Evolutionary conservation across 805 yeast species (phyloP), one percentile per base, ranked within the genome.

Genomic region (Sungouiozyma intestinalis): DNA sequence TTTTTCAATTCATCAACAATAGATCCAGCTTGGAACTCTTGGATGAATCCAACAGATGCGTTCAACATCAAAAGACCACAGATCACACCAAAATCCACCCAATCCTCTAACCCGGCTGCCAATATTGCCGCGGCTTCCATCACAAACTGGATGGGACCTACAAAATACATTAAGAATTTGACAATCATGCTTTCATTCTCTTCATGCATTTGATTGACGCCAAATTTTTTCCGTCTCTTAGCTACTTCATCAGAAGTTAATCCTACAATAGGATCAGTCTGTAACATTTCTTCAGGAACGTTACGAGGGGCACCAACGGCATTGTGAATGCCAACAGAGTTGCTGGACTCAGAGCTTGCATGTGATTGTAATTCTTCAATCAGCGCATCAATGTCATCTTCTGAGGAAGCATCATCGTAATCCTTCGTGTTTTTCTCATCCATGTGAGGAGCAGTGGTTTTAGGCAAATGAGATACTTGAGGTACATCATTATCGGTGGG

Each of bases 51-150:
- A 66, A 87, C 96, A 58, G 72, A 71, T 51, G 96, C 96, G 71
- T 87, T 87, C 66, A 87, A 78, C 67, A 80, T 57, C 58, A 87
- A 74, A 57, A 87, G 72, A 69, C 82, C 96, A 69, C 85, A 79
- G 64, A 87, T 87, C 65, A 87, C 97, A 79, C 97, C 96, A 74
- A 87, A 87, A 78, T 87, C 96, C 62, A 87, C 95, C 96, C 96
- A 87, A 73, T 88, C 96, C 72, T 84, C 85, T 59, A 85, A 75
- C 79, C 95, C 95, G 53, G 94, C 95, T 63, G 95, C 95, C 66
- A 85, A 73, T 50, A 85, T 76, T 55, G 95, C 95, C 60, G 95
- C 95, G 63, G 90, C 94, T 73, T 85, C 95, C 95, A 85, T 85
- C 63, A 85, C 95, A 79, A 86, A 85, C 73, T 86, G 95, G 66